Evolutionary conservation across 352 stramenopile species (phyloP).

Genomic region (Phytophthora pseudosyringae): DNA sequence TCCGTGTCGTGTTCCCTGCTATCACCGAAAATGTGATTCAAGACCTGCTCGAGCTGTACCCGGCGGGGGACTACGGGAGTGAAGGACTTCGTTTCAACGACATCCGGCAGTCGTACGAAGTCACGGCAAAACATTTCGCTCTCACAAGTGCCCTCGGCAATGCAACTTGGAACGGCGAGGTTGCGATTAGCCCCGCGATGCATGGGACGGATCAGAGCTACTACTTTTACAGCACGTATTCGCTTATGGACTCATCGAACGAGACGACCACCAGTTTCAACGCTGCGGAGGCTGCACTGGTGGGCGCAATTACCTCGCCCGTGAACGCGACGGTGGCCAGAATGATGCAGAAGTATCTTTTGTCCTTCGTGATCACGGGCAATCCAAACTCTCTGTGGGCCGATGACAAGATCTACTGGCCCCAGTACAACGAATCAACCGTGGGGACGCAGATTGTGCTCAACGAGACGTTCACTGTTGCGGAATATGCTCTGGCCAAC

Average conservation of each 20-base stretch:
- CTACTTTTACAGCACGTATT: slow-evolving; percentile 36
- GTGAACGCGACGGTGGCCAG: not conserved
- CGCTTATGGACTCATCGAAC: slow-evolving; percentile 9
- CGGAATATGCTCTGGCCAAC: slow-evolving; percentile 30
- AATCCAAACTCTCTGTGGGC: slow-evolving; percentile 34
- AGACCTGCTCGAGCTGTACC: slow-evolving; percentile 26
- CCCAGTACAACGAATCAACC: slow-evolving; percentile 24
- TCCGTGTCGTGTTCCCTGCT: slow-evolving; percentile 27
- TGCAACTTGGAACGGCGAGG: slow-evolving; percentile 29
- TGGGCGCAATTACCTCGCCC: not conserved
- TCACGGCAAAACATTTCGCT: slow-evolving; percentile 24
- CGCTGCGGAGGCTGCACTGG: slow-evolving; percentile 17
- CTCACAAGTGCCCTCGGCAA: slow-evolving; percentile 27
- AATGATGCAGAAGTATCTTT: slow-evolving; percentile 38
- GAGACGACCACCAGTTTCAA: slow-evolving; percentile 15
- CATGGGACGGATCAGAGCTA: slow-evolving; percentile 30
- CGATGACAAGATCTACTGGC: slow-evolving; percentile 39
- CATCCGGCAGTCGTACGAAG: slow-evolving; percentile 35
- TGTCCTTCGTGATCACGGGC: slow-evolving; percentile 35
- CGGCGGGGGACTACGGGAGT: slow-evolving; percentile 30
- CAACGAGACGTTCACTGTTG: slow-evolving; percentile 32
- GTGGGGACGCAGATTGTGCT: slow-evolving; percentile 31
- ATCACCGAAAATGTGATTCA: slow-evolving; percentile 28
- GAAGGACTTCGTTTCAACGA: slow-evolving; percentile 28
- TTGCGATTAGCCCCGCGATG: slow-evolving; percentile 14